Conservation (phyloP, 495 filamentous ascomycete species). For the Xylaria palmicola region DNA sequence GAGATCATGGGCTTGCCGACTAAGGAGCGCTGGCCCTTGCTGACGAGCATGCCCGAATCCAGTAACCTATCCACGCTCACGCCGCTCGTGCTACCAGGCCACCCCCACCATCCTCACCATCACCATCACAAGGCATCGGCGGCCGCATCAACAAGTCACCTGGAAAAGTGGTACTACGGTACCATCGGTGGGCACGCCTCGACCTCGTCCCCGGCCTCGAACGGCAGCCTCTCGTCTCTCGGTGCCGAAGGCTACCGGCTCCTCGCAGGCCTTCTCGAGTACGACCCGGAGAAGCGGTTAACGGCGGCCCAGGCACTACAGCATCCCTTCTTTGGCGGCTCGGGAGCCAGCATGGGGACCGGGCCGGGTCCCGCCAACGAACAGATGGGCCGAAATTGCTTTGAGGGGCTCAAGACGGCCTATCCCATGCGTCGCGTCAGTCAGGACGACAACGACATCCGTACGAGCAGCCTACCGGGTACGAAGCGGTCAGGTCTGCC, state of each 20-base stretch:
- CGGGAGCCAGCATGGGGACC: slow-evolving; percentile 27
- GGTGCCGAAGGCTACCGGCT: slow-evolving; percentile 79
- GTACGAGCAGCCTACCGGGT: slow-evolving; percentile 80
- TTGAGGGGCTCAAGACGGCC: slow-evolving; percentile 80
- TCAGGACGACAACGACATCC: slow-evolving; percentile 92
- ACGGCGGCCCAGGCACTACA: slow-evolving; percentile 82
- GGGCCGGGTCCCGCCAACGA: slow-evolving; percentile 38
- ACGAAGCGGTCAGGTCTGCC: slow-evolving; percentile 88
- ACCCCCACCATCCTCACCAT: slow-evolving; percentile 44
- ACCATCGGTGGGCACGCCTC: slow-evolving; percentile 51
- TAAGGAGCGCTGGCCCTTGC: slow-evolving; percentile 83
- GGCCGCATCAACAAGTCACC: slow-evolving; percentile 35
- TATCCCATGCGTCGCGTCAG: slow-evolving; percentile 90
- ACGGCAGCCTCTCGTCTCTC: slow-evolving; percentile 51
- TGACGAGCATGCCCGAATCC: slow-evolving; percentile 81
- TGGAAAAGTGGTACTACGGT: slow-evolving; percentile 59
- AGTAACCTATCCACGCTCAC: slow-evolving; percentile 66
- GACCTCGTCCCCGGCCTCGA: slow-evolving; percentile 33
- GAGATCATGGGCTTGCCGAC: slow-evolving; percentile 90
- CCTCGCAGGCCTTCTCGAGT: slow-evolving; percentile 78
- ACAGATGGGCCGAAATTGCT: slow-evolving; percentile 74
- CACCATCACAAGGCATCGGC: slow-evolving; percentile 43
- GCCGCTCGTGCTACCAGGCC: slow-evolving; percentile 39
- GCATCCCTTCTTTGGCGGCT: slow-evolving; percentile 72
- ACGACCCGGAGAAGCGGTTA: slow-evolving; percentile 85